Conservation (phyloP, 495 filamentous ascomycete species). For the Aspergillus bertholletiae region DNA sequence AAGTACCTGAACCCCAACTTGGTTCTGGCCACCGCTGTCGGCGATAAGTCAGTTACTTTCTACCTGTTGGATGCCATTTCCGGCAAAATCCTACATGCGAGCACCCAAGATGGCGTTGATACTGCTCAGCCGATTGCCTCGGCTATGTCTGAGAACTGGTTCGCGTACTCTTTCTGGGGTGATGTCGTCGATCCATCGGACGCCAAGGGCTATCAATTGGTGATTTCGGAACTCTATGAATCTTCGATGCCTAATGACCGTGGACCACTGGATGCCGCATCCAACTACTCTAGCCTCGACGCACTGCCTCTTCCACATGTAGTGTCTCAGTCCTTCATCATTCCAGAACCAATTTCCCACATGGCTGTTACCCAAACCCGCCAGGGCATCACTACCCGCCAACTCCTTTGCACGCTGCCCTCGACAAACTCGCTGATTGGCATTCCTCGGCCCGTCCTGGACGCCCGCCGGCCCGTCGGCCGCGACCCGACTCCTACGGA, state of each 20-base stretch:
- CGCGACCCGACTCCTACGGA: slow-evolving; percentile 79
- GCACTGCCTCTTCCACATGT: slow-evolving; percentile 63
- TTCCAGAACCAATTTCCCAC: slow-evolving; percentile 69
- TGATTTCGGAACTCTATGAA: slow-evolving; percentile 87
- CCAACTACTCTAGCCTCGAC: slow-evolving; percentile 70
- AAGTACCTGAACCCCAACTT: slow-evolving; percentile 95
- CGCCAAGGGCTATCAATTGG: slow-evolving; percentile 81
- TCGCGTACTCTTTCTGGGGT: slow-evolving; percentile 81
- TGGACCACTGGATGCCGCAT: slow-evolving; percentile 64
- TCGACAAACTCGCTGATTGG: slow-evolving; percentile 67
- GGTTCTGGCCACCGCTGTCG: slow-evolving; percentile 68
- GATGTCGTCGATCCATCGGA: slow-evolving; percentile 49
- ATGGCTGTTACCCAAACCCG: slow-evolving; percentile 84
- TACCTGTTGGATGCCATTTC: slow-evolving; percentile 87
- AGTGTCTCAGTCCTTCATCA: slow-evolving; percentile 73
- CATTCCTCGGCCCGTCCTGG: slow-evolving; percentile 73
- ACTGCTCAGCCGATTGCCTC: slow-evolving; percentile 69
- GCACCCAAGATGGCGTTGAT: slow-evolving; percentile 71
- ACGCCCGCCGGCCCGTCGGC: slow-evolving; percentile 83
- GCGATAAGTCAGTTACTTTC: slow-evolving; percentile 59
- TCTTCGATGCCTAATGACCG: slow-evolving; percentile 80
- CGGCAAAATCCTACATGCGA: slow-evolving; percentile 70
- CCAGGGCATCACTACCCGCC: slow-evolving; percentile 86
- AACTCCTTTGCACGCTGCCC: slow-evolving; percentile 74
- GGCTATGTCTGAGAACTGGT: slow-evolving; percentile 90